Evolutionary conservation across 176 grass and related monocot genomes (phyloP).

Genomic region (Paspalum vaginatum): DNA sequence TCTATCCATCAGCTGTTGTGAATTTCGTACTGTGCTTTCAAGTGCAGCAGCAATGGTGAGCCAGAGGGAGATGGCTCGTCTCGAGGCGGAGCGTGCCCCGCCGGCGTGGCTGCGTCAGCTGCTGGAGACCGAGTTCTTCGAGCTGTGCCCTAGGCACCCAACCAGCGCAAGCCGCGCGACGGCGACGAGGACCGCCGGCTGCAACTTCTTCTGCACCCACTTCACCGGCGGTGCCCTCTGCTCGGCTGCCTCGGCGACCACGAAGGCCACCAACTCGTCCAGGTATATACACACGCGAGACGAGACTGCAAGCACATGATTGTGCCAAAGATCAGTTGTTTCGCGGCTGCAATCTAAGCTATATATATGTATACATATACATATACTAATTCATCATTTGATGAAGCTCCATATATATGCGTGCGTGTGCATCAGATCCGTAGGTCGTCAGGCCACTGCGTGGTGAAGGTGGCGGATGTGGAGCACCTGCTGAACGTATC

Average conservation of each 20-base stretch:
- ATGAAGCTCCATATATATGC: too few species aligned
- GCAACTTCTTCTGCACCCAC: neutral
- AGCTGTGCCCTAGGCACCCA: neutral
- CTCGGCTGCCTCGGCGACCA: slow-evolving; percentile 14
- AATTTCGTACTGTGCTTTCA: neutral
- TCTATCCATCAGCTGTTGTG: too few species aligned
- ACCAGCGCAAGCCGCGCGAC: neutral
- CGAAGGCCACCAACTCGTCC: slow-evolving; percentile 14
- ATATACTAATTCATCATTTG: too few species aligned
- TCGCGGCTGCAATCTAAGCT: neutral
- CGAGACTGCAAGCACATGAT: neutral
- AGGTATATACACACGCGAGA: slow-evolving; percentile 19
- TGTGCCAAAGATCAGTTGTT: neutral
- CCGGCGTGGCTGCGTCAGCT: slow-evolving; percentile 32
- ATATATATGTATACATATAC: too few species aligned
- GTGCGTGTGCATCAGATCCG: slow-evolving; percentile 16
- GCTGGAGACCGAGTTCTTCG: slow-evolving; percentile 10
- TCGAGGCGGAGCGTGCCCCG: neutral
- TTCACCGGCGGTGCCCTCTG: neutral
- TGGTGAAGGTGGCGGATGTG: neutral
- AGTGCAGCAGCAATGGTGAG: neutral
- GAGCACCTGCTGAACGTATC: neutral
- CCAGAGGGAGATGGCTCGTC: neutral
- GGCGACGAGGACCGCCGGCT: neutral
- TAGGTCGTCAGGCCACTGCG: neutral